Evolutionary conservation across 768 basidiomycete species (phyloP).

Genomic region (Tylopilus balloui): DNA sequence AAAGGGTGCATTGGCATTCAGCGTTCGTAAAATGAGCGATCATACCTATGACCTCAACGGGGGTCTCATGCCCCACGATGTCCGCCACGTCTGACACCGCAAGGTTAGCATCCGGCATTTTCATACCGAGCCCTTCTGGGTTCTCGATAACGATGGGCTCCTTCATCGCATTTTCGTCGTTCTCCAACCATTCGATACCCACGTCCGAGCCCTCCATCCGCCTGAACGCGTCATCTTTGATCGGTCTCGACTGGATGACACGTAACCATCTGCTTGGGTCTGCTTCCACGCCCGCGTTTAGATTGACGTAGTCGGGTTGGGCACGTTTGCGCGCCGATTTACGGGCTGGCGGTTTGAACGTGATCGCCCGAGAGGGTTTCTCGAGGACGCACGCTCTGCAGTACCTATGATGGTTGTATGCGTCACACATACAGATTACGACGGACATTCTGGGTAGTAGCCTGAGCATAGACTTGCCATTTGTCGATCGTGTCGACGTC

Average conservation of each 20-base stretch:
- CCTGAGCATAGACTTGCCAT: slow-evolving; percentile 48
- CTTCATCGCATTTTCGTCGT: slow-evolving; percentile 65
- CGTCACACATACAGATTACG: slow-evolving; percentile 15
- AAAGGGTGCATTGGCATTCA: slow-evolving; percentile 1
- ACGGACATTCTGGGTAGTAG: slow-evolving; percentile 12
- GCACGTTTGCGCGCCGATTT: slow-evolving; percentile 76
- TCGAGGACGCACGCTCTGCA: slow-evolving; percentile 59
- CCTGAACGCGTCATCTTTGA: slow-evolving; percentile 60
- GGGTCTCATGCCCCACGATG: slow-evolving; percentile 69
- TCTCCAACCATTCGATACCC: slow-evolving; percentile 70
- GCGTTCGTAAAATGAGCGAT: slow-evolving; percentile 2
- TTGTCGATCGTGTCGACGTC: slow-evolving; percentile 70
- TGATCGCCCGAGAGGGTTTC: slow-evolving; percentile 61
- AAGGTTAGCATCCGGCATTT: slow-evolving; percentile 70
- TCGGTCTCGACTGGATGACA: slow-evolving; percentile 63
- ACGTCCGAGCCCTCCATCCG: slow-evolving; percentile 64
- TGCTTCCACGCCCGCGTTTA: slow-evolving; percentile 60
- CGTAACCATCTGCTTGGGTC: slow-evolving; percentile 62
- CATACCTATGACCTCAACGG: slow-evolving; percentile 90
- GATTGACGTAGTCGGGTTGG: slow-evolving; percentile 73
- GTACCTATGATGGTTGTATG: slow-evolving; percentile 47
- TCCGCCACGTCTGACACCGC: slow-evolving; percentile 79
- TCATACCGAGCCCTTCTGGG: slow-evolving; percentile 84
- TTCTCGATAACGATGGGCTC: slow-evolving; percentile 80
- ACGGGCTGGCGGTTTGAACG: slow-evolving; percentile 71